Base-by-base conservation (phyloP, 2,329 filamentous ascomycete species). In the Raffaelea albimanens region DNA sequence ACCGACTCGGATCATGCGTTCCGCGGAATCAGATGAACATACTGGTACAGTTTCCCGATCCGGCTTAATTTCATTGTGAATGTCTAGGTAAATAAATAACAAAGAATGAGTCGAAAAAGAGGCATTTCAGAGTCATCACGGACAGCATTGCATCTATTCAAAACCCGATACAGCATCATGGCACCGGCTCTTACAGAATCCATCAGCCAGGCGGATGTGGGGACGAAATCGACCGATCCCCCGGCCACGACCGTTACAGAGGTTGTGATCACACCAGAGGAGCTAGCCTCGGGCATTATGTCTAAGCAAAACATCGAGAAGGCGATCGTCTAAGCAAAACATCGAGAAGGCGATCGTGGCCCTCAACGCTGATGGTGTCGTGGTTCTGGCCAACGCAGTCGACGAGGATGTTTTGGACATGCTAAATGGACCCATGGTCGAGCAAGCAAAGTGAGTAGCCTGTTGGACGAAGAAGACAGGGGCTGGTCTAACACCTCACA, bases 281-380 rank as follows among this genome's bases (percentile, higher is more conserved):
- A 49, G 22, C 25, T 20, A 2, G 36, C 40, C 0, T 45, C 50
- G 9, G n/a, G 50, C 2, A 22, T 41, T 23, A 48, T 49, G 50
- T 47, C 47, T 10, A 29, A 29, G 25, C 45, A 46, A n/a, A 49
- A 53, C 40, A 40, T 51, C 10, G 44, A 53, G 34, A 48, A 45
- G 34, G 49, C 51, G 5, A 18, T 53, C 4, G 51, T 46, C n/a
- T n/a, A 46, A 44, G 39, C 45, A 46, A n/a, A 49, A 53, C 40
- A 40, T 51, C 10, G 44, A 53, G 34, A 48, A 45, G 34, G 49
- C 51, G 5, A 18, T 53, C 4, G 51, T 46, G n/a, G 49, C 51
- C 2, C 47, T 53, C 1, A 19, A 19, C 19, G 18, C 20, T 4
- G 51, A 53, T 22, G 51, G 51, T 5, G 33, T 53, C n/a, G 51